Conservation (phyloP, 148 eudicot genomes). For the Vaccinium darrowii region DNA sequence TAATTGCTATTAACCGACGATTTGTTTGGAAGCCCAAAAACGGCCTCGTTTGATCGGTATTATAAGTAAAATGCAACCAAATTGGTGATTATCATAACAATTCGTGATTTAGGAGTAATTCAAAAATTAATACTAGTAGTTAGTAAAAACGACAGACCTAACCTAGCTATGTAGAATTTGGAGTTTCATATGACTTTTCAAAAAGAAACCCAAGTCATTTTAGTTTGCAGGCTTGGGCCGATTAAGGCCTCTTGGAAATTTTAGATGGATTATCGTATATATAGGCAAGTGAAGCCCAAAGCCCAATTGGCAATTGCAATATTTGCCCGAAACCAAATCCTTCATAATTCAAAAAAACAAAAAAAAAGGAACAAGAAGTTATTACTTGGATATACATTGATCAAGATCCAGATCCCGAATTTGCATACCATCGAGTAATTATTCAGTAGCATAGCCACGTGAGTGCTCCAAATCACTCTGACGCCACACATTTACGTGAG, state of each 20-base stretch:
- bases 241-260: background rate
- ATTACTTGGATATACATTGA: background rate
- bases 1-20: no score
- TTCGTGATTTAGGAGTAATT: background rate
- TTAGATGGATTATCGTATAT: background rate
- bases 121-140: no score
- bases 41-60: no score
- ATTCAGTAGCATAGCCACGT: no score
- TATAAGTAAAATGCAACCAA: background rate
- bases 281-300: background rate
- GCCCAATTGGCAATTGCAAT: background rate
- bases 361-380: background rate
- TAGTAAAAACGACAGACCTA: no score
- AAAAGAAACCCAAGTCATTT: background rate
- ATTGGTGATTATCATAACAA: background rate
- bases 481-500: no score
- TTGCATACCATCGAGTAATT: background rate
- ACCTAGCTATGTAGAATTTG: no score
- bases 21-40: no score
- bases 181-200: background rate
- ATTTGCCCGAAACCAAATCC: background rate
- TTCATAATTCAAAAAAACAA: background rate
- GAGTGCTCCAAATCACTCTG: no score
- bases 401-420: background rate
- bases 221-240: background rate